Evolutionary conservation across 2,329 filamentous ascomycete species (phyloP).

Genomic region (Malbranchea zuffiana): DNA sequence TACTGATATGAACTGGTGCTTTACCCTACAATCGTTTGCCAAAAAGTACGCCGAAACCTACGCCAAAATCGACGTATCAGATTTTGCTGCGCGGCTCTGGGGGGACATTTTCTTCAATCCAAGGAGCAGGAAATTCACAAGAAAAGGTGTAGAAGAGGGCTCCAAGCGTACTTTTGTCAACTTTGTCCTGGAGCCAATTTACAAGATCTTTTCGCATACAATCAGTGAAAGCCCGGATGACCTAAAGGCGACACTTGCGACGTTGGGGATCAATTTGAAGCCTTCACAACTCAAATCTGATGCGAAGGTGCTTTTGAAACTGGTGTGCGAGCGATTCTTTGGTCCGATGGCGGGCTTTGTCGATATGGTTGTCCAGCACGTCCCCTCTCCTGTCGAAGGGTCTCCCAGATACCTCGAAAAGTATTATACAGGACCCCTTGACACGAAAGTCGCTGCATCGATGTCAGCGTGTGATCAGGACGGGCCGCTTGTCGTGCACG

Average conservation of each 20-base stretch:
- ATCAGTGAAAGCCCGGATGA: constrained; percentile 83
- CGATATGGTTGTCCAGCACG: constrained; percentile 83
- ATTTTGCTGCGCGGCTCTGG: constrained; percentile 82
- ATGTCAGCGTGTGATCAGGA: constrained; percentile 80
- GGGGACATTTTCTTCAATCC: constrained; percentile 96
- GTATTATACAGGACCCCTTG: constrained; percentile 84
- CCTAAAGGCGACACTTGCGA: constrained; percentile 64
- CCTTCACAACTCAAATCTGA: constrained; percentile 86
- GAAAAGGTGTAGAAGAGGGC: constrained; percentile 70
- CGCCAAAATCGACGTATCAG: constrained; percentile 65
- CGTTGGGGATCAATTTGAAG: constrained; percentile 75
- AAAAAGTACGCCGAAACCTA: constrained; percentile 93
- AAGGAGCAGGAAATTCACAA: constrained; percentile 75
- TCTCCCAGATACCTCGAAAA: constrained; percentile 65
- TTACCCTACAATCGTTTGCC: constrained; percentile 85
- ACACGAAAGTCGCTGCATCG: constrained; percentile 65
- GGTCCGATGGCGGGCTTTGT: constrained; percentile 82
- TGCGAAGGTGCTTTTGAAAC: constrained; percentile 73
- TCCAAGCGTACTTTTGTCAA: constrained; percentile 83
- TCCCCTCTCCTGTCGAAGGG: constrained; percentile 75
- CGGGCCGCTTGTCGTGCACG: constrained; percentile 78
- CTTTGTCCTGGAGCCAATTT: constrained; percentile 91
- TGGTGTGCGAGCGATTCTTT: constrained; percentile 93
- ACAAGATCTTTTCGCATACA: constrained; percentile 93
- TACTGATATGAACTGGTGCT: constrained; percentile 90